Base-by-base conservation (phyloP, 352 stramenopile species). In the Phytophthora ramorum region DNA sequence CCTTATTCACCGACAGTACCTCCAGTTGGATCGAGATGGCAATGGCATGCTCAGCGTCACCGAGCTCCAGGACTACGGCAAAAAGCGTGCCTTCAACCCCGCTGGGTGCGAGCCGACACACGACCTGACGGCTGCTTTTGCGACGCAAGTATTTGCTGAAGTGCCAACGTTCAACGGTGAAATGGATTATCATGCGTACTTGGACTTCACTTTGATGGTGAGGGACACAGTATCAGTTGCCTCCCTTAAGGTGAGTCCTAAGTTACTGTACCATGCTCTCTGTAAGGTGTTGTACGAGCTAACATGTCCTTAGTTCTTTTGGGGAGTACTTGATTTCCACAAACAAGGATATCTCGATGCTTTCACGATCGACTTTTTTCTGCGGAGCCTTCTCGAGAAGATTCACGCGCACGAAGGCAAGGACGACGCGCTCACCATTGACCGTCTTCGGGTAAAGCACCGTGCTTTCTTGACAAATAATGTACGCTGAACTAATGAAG, bases 41-140 rank as follows among this genome's bases (percentile, higher is more conserved):
- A 90, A 89, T 56, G 81, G 81, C 12, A 70, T 89, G 58, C 58
- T 92, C 2, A 89, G 78, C 24, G 58, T 53, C 6, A 58, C 50
- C 7, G 83, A 92, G 53, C 48, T 92, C 12, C 14, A 75, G 13
- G 64, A 81, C 1, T 92, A 79, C 48, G 83, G 83, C 19, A 90
- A 90, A 63, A 89, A 89, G 70, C 75, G 75, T 51, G 83, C 83
- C 0, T 92, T 92, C 63, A 86, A 90, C 32, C 73, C 75, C 1
- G 73, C 65, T 22, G 65, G 59, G 5, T 13, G 44, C 13, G 56
- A 75, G 38, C 83, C 80, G 1, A 86, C 76, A 24, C 78, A 92
- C 40, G 81, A 90, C 50, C 69, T 90, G 44, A 92, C 83, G 1
- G 47, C 40, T 14, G 78, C 67, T 19, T 90, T 90, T 28, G 67